Percentiles rank a stretch among this genome's conserved stretches.
These are phyloP conservation scores for Nothophytophthora sp. DNA, from an alignment of 352 stramenopile species.

Conservation along the genomic window DNA sequence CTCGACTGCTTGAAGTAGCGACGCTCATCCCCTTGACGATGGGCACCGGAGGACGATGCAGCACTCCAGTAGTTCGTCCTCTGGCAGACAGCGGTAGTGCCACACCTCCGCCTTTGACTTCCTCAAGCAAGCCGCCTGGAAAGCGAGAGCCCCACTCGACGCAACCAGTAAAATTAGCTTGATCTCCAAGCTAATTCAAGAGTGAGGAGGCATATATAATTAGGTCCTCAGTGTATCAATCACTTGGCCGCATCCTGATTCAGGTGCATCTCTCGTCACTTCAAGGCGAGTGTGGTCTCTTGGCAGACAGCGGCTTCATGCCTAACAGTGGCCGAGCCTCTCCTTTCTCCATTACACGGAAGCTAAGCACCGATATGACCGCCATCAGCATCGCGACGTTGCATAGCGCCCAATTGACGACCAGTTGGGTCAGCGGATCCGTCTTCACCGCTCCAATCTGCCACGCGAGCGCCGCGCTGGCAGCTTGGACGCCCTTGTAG, in stretches of 20 bases:
- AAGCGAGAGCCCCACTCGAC: neutral
- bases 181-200: too few relatives aligned
- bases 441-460: conserved; percentile 30
- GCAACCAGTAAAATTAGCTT: neutral
- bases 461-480: conserved; percentile 38
- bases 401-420: conserved; percentile 37
- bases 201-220: conserved; percentile 10
- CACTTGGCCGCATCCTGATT: too few relatives aligned
- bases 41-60: too few relatives aligned
- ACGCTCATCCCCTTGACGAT: conserved; percentile 16
- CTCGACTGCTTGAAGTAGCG: neutral
- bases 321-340: neutral
- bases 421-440: conserved; percentile 25
- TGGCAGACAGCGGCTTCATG: neutral
- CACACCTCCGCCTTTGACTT: too few relatives aligned
- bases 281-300: neutral
- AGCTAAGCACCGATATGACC: neutral
- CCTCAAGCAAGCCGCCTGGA: too few relatives aligned
- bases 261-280: too few relatives aligned
- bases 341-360: neutral
- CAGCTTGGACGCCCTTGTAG: conserved; percentile 71
- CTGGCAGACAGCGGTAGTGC: too few relatives aligned
- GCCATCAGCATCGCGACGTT: conserved; percentile 17
- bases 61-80: too few relatives aligned
- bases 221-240: conserved; percentile 22